Evolutionary conservation across 495 filamentous ascomycete genomes (phyloP), one percentile per base, ranked within the genome.

Genomic region (Aspergillus olivimuriae): DNA sequence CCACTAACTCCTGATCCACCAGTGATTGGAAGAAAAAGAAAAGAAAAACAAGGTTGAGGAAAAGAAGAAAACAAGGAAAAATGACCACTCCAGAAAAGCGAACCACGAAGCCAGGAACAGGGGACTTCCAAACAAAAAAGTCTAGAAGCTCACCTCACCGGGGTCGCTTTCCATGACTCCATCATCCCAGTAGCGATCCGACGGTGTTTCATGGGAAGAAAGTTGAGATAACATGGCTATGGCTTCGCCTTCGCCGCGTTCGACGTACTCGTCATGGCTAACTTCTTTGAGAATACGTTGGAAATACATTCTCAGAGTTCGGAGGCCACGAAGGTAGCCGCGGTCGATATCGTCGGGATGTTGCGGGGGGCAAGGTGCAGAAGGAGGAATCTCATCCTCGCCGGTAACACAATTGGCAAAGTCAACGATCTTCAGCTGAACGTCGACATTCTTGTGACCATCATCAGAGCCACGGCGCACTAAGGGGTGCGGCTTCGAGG

Each of bases 331-430:
- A 36, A 98, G 71, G 55, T 97, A 98, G 8, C 92, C 92, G 16
- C 80, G 73, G 54, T 98, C 92, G 23, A 95, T 80, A 47, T 86
- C 85, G 35, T 81, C 64, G 3, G 84, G 87, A 60, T 89, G 74
- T 41, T 81, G 71, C 18, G 94, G 92, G 14, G 94, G 94, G 47
- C 91, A 95, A 21, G 79, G 72, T 21, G 78, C 76, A 41, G 75
- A 68, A 5, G 80, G 68, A 17, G 80, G 63, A 14, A 80, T 46
- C 22, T 72, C 63, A 54, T 95, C 88, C 40, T 90, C 87, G 3
- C 86, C 84, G 8, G 89, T 95, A 6, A 97, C 84, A 50, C 90
- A 96, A 57, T 98, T 98, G 19, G 92, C 92, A 70, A 98, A 98
- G 60, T 98, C 92, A 34, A 95, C 90, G 59, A 98, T 94, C 63